phyloP scores from a whole-genome alignment of 1,284 basidiomycete genomes.

The Leccinum pachyderme region DNA sequence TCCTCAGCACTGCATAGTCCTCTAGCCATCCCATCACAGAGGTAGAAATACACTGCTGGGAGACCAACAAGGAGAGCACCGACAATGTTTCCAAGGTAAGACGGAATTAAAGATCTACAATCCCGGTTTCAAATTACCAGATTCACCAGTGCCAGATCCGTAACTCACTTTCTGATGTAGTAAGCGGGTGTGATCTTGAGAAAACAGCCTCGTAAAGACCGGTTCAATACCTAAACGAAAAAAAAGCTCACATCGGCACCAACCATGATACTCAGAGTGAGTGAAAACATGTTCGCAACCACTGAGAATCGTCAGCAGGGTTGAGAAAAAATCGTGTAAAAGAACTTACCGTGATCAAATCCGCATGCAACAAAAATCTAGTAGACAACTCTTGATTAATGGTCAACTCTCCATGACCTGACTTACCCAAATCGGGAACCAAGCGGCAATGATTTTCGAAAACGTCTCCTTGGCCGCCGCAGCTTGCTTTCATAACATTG shows the following conservation, averaged over 20 bases:
- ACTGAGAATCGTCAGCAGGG: constrained; percentile 35
- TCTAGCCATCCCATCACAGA: constrained; percentile 47
- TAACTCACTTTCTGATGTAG: constrained; percentile 65
- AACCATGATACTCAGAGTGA: constrained; percentile 73
- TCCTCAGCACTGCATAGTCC: constrained; percentile 41
- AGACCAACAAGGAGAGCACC: constrained; percentile 64
- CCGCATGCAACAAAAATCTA: constrained; percentile 73
- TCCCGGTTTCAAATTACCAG: not conserved
- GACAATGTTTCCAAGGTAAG: constrained; percentile 68
- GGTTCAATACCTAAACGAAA: constrained; percentile 3
- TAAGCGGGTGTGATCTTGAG: constrained; percentile 49
- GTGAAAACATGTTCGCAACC: constrained; percentile 73
- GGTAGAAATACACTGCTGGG: constrained; percentile 61
- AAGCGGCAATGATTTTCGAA: constrained; percentile 71
- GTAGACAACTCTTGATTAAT: constrained; percentile 23
- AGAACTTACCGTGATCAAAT: constrained; percentile 64
- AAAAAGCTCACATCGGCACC: constrained; percentile 52
- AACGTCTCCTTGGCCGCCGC: constrained; percentile 69
- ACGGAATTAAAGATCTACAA: constrained; percentile 60
- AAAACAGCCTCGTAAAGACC: constrained; percentile 1
- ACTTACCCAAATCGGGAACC: constrained; percentile 75
- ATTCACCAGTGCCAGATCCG: not conserved
- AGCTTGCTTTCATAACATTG: constrained; percentile 53
- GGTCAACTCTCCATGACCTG: not conserved
- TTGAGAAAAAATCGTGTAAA: not conserved